Evolutionary conservation across 2,329 filamentous ascomycete genomes (phyloP), one percentile per base, ranked within the genome.

Genomic region (Chrysoporthe deuterocubensis): DNA sequence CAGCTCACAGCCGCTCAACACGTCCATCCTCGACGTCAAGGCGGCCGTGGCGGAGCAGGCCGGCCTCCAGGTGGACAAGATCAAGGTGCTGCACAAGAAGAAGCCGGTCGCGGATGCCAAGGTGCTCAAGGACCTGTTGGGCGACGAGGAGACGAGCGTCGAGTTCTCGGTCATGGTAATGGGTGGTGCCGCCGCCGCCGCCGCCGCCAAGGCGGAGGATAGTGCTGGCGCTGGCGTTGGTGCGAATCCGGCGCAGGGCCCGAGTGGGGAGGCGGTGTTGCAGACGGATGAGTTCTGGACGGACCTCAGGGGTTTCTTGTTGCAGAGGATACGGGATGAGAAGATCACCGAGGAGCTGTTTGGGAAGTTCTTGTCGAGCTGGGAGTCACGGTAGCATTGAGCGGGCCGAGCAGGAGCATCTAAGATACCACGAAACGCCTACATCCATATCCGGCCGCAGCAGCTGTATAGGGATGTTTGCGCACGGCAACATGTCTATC

Each of bases 71-170:
- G 79, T 87, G n/a, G 88, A 90, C 50, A 97, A 96, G 83, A 88
- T 98, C 76, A 94, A 94, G 81, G 81, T 99, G 11, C 81, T 99
- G 70, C 87, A 91, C 76, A 92, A 92, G 78, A 96, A 96, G 83
- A 97, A 97, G 79, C 95, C 95, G 0, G 87, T 93, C 0, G 77
- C 85, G 0, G 93, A 97, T 75, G 88, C 85, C 72, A 96, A 95
- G 81, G 89, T 91, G 0, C 80, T 97, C 6, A 87, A 87, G 67
- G 94, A 97, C 67, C 76, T 96, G 0, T 72, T 94, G 1, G 84
- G 83, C 0, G 83, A 86, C 3, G 87, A 87, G 57, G 83, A 80
- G 40, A 83, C 73, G 72, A 78, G 73, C 1, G 83, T 95, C 0
- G 94, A 97, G 77, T 90, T 98, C 71, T 89, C 89, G 1, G 86